These are phyloP conservation scores for Hymenoscyphus fructigenus DNA, from an alignment of 2,329 filamentous ascomycete species.

Conservation along the genomic window DNA sequence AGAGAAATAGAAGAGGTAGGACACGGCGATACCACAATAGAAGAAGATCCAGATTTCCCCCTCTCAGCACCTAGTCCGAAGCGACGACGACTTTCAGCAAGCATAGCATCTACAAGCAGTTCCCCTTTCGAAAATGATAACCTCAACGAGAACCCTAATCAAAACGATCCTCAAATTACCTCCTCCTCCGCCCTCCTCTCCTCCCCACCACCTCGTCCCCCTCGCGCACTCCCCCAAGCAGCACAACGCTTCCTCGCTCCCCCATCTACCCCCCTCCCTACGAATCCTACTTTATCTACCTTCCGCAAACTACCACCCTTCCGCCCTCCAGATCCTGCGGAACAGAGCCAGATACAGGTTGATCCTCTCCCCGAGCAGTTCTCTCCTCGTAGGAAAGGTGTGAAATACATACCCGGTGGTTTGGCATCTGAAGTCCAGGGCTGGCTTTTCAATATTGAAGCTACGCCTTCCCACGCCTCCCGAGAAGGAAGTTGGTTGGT, in stretches of 20 bases:
- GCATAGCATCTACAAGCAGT: slow-evolving; percentile 22
- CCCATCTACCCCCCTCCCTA: slow-evolving; percentile 22
- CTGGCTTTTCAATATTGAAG: slow-evolving; percentile 49
- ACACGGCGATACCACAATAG: neutral
- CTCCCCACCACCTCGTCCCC: slow-evolving; percentile 26
- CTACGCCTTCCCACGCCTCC: slow-evolving; percentile 16
- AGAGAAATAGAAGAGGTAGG: slow-evolving; percentile 15
- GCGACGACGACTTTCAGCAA: slow-evolving; percentile 31
- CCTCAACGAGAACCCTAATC: slow-evolving; percentile 15
- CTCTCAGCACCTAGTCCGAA: slow-evolving; percentile 29
- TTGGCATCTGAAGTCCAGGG: slow-evolving; percentile 48
- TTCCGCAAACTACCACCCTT: slow-evolving; percentile 38
- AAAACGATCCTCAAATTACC: slow-evolving; percentile 17
- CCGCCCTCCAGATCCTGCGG: slow-evolving; percentile 30
- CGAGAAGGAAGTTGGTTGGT: slow-evolving; percentile 32
- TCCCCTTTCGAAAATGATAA: slow-evolving; percentile 8
- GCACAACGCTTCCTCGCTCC: slow-evolving; percentile 33
- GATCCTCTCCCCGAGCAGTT: slow-evolving; percentile 51
- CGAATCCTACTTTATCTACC: slow-evolving; percentile 6
- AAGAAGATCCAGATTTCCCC: slow-evolving; percentile 21
- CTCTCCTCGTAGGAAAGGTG: slow-evolving; percentile 50
- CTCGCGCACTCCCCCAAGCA: slow-evolving; percentile 20
- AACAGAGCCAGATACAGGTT: slow-evolving; percentile 14
- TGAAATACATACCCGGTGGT: slow-evolving; percentile 49
- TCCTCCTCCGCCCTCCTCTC: slow-evolving; percentile 29